Percentiles rank a stretch among this genome's conserved stretches.
These are phyloP conservation scores for Paratrimastix pyriformis DNA, from an alignment of 78 protist species.

Conservation along the genomic window DNA sequence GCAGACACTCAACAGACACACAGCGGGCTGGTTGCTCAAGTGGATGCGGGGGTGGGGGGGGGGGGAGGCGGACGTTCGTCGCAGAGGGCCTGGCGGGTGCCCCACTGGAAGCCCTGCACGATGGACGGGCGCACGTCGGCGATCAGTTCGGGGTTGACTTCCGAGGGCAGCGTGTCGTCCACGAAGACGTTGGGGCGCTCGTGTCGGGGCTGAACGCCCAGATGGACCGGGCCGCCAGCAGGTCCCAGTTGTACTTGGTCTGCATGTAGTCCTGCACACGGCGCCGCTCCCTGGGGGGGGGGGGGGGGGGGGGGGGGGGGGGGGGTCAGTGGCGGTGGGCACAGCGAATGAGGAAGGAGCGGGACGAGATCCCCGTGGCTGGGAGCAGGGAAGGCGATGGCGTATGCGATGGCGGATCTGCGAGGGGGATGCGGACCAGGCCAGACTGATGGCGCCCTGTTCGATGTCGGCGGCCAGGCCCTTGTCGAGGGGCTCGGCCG, in stretches of 20 bases:
- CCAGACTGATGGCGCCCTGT: slow-evolving; percentile 47
- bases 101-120: slow-evolving; percentile 95
- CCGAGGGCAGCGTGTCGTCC: slow-evolving; percentile 32
- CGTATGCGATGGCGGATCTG: too few relatives aligned
- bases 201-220: slow-evolving; percentile 96
- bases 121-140: background rate
- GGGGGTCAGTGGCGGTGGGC: slow-evolving; percentile 46
- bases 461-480: slow-evolving; percentile 82
- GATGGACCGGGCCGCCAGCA: slow-evolving; percentile 72
- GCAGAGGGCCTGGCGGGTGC: slow-evolving; percentile 81
- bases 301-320: slow-evolving; percentile 70
- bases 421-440: too few relatives aligned
- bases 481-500: slow-evolving; percentile 80
- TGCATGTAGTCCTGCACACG: slow-evolving; percentile 28
- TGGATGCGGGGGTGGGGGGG: too few relatives aligned
- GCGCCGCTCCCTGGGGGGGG: background rate
- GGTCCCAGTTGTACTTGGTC: slow-evolving; percentile 77
- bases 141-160: too few relatives aligned
- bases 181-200: slow-evolving; percentile 87
- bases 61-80: too few relatives aligned
- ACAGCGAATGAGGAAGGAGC: too few relatives aligned
- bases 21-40: too few relatives aligned
- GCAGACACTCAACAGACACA: too few relatives aligned
- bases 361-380: too few relatives aligned
- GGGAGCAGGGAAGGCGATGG: too few relatives aligned